These are phyloP conservation scores for Penicillium crystallinum DNA, from an alignment of 495 filamentous ascomycete genomes.

Conservation along the genomic window DNA sequence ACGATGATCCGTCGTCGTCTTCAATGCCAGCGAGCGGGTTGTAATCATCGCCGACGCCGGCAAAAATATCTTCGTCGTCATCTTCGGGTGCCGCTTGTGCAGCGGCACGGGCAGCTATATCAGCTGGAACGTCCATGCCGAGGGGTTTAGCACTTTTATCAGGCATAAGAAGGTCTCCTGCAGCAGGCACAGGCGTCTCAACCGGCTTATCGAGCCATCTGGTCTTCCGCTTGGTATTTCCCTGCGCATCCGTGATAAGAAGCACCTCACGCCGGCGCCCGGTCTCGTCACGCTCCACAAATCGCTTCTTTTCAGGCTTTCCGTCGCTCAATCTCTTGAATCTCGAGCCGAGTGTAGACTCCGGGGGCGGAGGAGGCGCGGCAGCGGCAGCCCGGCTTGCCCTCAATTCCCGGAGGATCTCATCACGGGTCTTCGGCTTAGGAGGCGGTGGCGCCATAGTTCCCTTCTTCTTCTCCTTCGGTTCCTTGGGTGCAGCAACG, in stretches of 20 bases:
- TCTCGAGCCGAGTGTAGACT: conserved; percentile 60
- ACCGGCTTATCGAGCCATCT: conserved; percentile 44
- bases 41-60: conserved; percentile 79
- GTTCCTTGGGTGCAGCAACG: conserved; percentile 35
- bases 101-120: conserved; percentile 28
- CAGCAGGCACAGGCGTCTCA: conserved; percentile 27
- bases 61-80: conserved; percentile 74
- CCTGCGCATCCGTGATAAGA: conserved; percentile 79
- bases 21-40: conserved; percentile 75
- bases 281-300: conserved; percentile 66
- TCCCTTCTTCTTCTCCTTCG: conserved; percentile 69
- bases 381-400: conserved; percentile 57
- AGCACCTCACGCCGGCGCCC: conserved; percentile 73
- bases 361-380: conserved; percentile 47
- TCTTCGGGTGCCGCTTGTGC: conserved; percentile 38
- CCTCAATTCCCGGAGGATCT: conserved; percentile 77
- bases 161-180: conserved; percentile 53
- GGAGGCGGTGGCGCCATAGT: conserved; percentile 62
- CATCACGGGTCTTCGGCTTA: conserved; percentile 70
- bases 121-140: conserved; percentile 73
- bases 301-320: conserved; percentile 55
- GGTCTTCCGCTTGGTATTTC: conserved; percentile 82
- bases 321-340: conserved; percentile 74
- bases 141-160: conserved; percentile 61
- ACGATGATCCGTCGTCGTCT: conserved; percentile 45